Percentiles rank a stretch among this genome's conserved stretches.
Conservation (phyloP, 2,329 filamentous ascomycete genomes). For the Colletotrichum sp. region DNA sequence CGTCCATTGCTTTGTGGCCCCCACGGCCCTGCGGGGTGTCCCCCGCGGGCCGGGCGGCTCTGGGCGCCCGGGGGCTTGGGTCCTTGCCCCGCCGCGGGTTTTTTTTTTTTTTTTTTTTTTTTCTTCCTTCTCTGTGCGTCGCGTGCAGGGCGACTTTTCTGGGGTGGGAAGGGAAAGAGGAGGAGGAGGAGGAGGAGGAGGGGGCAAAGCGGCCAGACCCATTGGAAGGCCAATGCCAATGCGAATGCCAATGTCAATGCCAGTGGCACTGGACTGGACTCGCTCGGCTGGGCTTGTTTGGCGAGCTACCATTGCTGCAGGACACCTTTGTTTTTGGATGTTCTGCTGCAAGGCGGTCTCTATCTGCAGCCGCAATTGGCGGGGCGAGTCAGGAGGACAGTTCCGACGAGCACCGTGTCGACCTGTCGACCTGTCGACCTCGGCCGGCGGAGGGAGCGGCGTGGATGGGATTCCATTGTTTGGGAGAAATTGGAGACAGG, state of each 20-base stretch:
- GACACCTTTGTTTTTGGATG: background rate
- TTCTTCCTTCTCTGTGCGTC: background rate
- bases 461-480: background rate
- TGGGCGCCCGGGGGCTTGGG: no score
- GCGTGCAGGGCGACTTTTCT: background rate
- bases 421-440: background rate
- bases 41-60: no score
- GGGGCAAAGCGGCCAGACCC: background rate
- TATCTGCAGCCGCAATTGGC: background rate
- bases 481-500: background rate
- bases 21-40: no score
- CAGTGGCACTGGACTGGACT: background rate
- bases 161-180: background rate
- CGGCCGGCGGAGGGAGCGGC: background rate
- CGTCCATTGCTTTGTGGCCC: no score
- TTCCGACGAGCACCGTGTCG: background rate
- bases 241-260: background rate
- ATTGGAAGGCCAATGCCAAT: background rate
- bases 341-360: background rate
- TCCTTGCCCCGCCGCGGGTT: no score
- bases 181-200: background rate
- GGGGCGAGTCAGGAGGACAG: conserved; percentile 8
- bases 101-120: background rate
- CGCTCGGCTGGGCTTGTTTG: background rate
- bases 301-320: background rate